A percentile compares a stretch with the other conserved stretches of the same genome.
These are phyloP conservation scores for Colletotrichum sp. DNA, from an alignment of 2,329 filamentous ascomycete species.

Conservation along the genomic window DNA sequence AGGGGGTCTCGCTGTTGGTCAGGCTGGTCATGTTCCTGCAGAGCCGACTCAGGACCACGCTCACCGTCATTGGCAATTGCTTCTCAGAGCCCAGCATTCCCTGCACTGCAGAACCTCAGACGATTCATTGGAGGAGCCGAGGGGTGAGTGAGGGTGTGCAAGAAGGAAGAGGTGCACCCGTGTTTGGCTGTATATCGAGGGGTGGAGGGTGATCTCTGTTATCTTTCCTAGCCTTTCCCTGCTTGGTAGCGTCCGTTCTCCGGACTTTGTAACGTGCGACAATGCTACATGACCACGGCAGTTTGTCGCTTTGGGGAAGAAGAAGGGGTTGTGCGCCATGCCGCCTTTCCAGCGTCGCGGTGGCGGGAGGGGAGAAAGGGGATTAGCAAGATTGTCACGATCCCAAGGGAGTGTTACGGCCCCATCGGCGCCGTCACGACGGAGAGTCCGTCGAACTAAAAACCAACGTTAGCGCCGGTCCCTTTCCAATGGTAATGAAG, in stretches of 20 bases:
- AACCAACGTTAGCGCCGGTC: background rate
- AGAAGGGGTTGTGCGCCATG: background rate
- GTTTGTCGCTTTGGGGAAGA: background rate
- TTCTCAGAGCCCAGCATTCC: background rate
- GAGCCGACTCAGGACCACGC: background rate
- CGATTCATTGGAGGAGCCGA: background rate
- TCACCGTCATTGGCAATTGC: background rate
- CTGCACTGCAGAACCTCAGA: conserved; percentile 9
- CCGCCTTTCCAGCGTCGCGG: background rate
- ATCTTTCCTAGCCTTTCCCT: background rate
- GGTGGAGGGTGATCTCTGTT: background rate
- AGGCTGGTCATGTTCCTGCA: background rate
- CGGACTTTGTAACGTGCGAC: background rate
- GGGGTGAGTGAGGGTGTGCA: background rate
- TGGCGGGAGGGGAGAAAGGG: background rate
- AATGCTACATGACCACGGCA: background rate
- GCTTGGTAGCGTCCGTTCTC: background rate
- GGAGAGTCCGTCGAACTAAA: conserved; percentile 6
- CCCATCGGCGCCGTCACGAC: background rate
- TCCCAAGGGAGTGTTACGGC: background rate
- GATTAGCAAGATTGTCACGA: background rate
- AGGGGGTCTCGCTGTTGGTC: background rate
- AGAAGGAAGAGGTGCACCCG: background rate
- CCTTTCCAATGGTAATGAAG: conserved; percentile 1
- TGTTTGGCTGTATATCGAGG: background rate